Percentiles rank a stretch among this genome's conserved stretches.
Evolutionary conservation across 2,329 filamentous ascomycete species (phyloP).

Genomic region (Pseudocercospora musae): DNA sequence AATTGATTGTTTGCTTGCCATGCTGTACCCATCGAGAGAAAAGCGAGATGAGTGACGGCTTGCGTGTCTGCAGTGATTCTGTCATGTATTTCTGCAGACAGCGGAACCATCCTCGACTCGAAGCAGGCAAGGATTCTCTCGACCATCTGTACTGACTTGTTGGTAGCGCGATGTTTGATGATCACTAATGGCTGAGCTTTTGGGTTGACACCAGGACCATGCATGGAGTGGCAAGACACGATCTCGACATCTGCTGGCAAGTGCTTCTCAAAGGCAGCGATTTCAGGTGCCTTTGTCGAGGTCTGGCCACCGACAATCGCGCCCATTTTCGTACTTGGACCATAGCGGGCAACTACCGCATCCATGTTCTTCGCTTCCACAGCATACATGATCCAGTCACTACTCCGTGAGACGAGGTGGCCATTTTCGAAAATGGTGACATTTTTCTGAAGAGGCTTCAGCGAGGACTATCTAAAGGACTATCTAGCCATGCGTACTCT

Average conservation of each 20-base stretch:
- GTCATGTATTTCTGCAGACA: constrained; percentile 85
- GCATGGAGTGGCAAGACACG: constrained; percentile 92
- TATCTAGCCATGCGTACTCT: constrained; percentile 63
- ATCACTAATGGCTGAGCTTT: constrained; percentile 87
- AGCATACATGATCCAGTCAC: constrained; percentile 98
- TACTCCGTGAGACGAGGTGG: constrained; percentile 89
- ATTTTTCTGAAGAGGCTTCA: constrained; percentile 61
- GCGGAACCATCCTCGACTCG: constrained; percentile 78
- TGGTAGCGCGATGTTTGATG: constrained; percentile 85
- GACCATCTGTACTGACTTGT: constrained; percentile 72
- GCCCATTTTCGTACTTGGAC: constrained; percentile 89
- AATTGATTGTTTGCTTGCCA: constrained; percentile 96
- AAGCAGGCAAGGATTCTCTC: constrained; percentile 79
- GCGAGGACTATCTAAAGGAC: constrained; percentile 35
- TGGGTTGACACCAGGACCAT: constrained; percentile 86
- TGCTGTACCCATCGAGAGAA: constrained; percentile 92
- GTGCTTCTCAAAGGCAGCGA: constrained; percentile 85
- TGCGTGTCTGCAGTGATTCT: constrained; percentile 98
- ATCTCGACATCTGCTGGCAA: constrained; percentile 88
- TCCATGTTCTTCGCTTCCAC: constrained; percentile 93
- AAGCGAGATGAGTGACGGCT: constrained; percentile 95
- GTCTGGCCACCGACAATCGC: constrained; percentile 97
- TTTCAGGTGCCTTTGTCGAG: constrained; percentile 96
- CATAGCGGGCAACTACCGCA: constrained; percentile 80
- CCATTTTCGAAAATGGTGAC: constrained; percentile 90